Evolutionary conservation across 2,329 filamentous ascomycete species (phyloP), one percentile per base, ranked within the genome.

Genomic region (Albifimbria verrucaria): DNA sequence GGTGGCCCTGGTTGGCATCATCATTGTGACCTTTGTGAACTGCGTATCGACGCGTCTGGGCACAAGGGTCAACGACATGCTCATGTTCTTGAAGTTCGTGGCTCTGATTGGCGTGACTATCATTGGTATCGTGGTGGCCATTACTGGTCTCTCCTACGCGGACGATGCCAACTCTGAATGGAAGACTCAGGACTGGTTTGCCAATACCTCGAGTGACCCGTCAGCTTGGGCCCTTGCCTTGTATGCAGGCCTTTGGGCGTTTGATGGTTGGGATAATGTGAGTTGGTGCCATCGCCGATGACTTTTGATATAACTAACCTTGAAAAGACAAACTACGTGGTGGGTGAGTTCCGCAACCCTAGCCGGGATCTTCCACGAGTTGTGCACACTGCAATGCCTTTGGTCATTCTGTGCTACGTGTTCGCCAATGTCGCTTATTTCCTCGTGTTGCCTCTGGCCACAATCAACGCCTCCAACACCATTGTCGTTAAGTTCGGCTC

Each of bases 221-320:
- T 95, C 88, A 46, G 87, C 86, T 60, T 97, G 92, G 89, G 94
- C 94, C 3, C 88, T 99, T 46, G 94, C 94, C 0, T 74, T 99
- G 46, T 99, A 99, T 68, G 93, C 92, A 17, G 94, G 94, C 9
- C 79, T 99, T 5, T 99, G 94, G 94, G 94, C 94, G 1, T 99
- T 94, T 72, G 94, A 99, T 68, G 94, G 94, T 25, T 99, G 94
- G 94, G 94, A 99, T 68, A 99, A 99, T 70, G 91, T 94, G 74
- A 75, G 88, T 78, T 43, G 23, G 6, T 26, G 7, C 10, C n/a
- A 18, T 24, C 23, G 11, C 23, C 12, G 15, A 4, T 17, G 22
- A 23, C 15, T 6, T 24, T 23, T n/a, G 42, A 24, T 12, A 47
- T 25, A 26, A 17, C 46, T 48, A 32, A 48, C 25, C 18, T 48